phyloP scores from a whole-genome alignment of 2,329 filamentous ascomycete genomes.

The Sclerotinia spermophila region DNA sequence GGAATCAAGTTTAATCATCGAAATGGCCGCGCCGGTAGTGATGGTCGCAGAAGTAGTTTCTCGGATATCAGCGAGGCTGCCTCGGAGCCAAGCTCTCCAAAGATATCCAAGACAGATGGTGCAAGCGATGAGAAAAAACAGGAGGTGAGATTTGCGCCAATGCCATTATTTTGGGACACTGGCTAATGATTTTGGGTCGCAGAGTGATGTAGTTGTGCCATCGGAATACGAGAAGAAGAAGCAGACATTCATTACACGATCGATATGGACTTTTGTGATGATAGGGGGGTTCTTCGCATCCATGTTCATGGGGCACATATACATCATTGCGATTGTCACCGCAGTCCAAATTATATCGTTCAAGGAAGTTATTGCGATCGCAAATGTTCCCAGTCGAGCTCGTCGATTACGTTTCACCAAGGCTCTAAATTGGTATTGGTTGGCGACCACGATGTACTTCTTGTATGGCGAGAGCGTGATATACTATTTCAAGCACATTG shows the following conservation, averaged over 20 bases:
- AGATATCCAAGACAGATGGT: conserved; percentile 28
- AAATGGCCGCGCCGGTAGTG: conserved; percentile 35
- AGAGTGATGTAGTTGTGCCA: conserved; percentile 34
- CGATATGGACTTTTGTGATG: conserved; percentile 98
- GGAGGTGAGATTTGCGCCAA: not conserved
- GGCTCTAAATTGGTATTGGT: conserved; percentile 97
- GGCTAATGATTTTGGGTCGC: conserved; percentile 26
- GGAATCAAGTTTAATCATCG: conserved; percentile 50
- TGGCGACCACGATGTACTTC: conserved; percentile 99
- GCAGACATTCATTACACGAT: conserved; percentile 92
- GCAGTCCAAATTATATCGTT: conserved; percentile 94
- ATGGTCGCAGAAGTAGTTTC: conserved; percentile 61
- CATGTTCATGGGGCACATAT: conserved; percentile 95
- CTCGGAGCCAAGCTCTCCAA: conserved; percentile 39
- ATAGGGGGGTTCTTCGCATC: conserved; percentile 86
- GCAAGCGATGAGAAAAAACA: conserved; percentile 37
- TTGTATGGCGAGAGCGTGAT: conserved; percentile 98
- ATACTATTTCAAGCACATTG: conserved; percentile 99
- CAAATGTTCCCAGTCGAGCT: conserved; percentile 87
- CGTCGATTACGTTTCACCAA: conserved; percentile 91
- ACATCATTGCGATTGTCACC: conserved; percentile 90
- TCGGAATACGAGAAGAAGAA: conserved; percentile 98
- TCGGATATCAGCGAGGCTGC: conserved; percentile 64
- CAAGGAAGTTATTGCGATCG: conserved; percentile 98
- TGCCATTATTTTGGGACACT: not conserved